Evolutionary conservation across 192 early-diverging fungal species (phyloP).

Genomic region (Funneliformis mosseae): DNA sequence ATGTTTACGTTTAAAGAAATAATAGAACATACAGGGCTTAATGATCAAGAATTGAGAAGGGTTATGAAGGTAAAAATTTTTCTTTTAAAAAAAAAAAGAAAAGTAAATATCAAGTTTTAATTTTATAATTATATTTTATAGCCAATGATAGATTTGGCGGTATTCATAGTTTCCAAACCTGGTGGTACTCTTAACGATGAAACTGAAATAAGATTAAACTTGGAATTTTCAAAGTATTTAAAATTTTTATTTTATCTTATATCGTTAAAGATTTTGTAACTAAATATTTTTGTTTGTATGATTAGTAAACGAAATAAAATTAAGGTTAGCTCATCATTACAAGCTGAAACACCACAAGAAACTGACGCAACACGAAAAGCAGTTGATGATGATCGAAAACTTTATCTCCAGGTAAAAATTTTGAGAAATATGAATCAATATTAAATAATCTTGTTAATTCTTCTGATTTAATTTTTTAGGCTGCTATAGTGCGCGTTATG

Average conservation of each 20-base stretch:
- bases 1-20: constrained; percentile 57
- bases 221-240: constrained; percentile 58
- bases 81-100: background rate
- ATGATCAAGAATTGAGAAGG: constrained; percentile 54
- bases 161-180: constrained; percentile 38
- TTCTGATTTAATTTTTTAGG: constrained; percentile 72
- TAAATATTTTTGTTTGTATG: background rate
- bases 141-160: constrained; percentile 57
- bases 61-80: constrained; percentile 49
- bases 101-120: background rate
- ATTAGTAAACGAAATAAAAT: constrained; percentile 80
- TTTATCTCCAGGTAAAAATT: constrained; percentile 64
- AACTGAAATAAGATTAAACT: constrained; percentile 45
- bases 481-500: constrained; percentile 88
- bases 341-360: constrained; percentile 65
- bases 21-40: constrained; percentile 54
- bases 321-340: constrained; percentile 63
- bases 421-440: background rate
- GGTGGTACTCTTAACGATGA: constrained; percentile 31
- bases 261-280: background rate
- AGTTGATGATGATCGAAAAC: constrained; percentile 78
- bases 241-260: background rate
- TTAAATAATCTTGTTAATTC: constrained; percentile 42
- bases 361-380: constrained; percentile 57
- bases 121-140: constrained; percentile 30